A percentile compares a stretch with the other conserved stretches of the same genome.
Evolutionary conservation across 2,329 filamentous ascomycete genomes (phyloP).

Genomic region (Ceratocystis cubensis): DNA sequence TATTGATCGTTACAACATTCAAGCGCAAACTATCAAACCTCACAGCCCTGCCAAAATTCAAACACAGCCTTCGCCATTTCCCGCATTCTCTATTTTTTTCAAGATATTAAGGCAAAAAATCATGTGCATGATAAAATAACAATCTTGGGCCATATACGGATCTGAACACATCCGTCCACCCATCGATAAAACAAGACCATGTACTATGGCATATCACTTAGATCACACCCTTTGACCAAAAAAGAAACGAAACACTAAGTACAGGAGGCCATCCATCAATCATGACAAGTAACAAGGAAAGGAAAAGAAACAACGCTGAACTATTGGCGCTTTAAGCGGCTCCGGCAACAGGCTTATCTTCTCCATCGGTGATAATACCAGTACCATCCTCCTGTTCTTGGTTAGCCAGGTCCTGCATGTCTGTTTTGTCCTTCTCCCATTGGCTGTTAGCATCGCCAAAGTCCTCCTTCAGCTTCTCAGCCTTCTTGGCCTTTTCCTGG

Average conservation of each 20-base stretch:
- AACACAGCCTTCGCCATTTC: neutral
- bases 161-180: neutral
- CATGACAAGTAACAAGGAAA: slow-evolving; percentile 15
- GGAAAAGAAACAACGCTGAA: slow-evolving; percentile 4
- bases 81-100: neutral
- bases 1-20: neutral
- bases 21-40: neutral
- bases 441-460: slow-evolving; percentile 66
- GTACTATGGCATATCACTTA: slow-evolving; percentile 8
- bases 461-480: slow-evolving; percentile 66
- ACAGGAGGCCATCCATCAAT: slow-evolving; percentile 11
- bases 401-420: slow-evolving; percentile 51
- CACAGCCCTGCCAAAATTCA: neutral
- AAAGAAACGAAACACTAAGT: slow-evolving; percentile 12
- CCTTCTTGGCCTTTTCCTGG: slow-evolving; percentile 53
- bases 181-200: slow-evolving; percentile 4
- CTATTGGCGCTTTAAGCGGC: neutral
- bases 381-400: slow-evolving; percentile 16
- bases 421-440: slow-evolving; percentile 82
- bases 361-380: neutral
- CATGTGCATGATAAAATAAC: neutral
- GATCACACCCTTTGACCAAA: slow-evolving; percentile 3
- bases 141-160: neutral
- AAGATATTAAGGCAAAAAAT: neutral
- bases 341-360: neutral